Percentiles rank a stretch among this genome's conserved stretches.
Evolutionary conservation across 2,329 filamentous ascomycete species (phyloP).

Genomic region (Sporothrix dimorphospora): DNA sequence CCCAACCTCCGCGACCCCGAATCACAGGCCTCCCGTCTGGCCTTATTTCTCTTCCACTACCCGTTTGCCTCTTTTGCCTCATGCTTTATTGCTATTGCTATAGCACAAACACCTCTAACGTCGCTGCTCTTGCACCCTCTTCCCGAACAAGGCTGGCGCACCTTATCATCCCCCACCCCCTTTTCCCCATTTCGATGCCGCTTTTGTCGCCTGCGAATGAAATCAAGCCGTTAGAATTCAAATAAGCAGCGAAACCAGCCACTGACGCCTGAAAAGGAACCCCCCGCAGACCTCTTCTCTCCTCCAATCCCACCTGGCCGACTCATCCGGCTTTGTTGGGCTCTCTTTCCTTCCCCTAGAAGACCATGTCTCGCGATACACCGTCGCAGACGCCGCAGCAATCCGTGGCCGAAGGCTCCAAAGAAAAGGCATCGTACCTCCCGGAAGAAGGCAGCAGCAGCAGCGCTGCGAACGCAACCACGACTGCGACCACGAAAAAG

Average conservation of each 20-base stretch:
- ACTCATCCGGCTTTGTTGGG: slow-evolving; percentile 27
- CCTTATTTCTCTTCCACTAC: neutral
- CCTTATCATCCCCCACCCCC: slow-evolving; percentile 16
- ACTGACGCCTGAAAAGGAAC: slow-evolving; percentile 25
- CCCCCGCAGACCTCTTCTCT: neutral
- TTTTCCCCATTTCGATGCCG: neutral
- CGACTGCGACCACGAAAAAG: slow-evolving; percentile 45
- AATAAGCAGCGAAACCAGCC: slow-evolving; percentile 16
- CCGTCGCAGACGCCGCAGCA: slow-evolving; percentile 42
- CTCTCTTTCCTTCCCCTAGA: neutral
- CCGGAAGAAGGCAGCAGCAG: slow-evolving; percentile 45
- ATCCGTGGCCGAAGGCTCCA: slow-evolving; percentile 46
- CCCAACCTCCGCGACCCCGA: neutral
- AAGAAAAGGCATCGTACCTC: slow-evolving; percentile 48
- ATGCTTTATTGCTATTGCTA: too few species aligned
- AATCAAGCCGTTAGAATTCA: neutral
- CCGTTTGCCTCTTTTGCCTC: neutral
- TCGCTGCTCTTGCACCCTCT: neutral
- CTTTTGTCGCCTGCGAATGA: slow-evolving; percentile 6
- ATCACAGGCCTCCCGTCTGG: neutral
- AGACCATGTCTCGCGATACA: slow-evolving; percentile 40
- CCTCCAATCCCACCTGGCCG: slow-evolving; percentile 19
- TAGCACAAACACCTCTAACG: too few species aligned
- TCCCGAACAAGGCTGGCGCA: slow-evolving; percentile 16
- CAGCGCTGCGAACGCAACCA: slow-evolving; percentile 26